These are phyloP conservation scores for Chloris gayana DNA, from an alignment of 176 grass and related monocot genomes.

Conservation along the genomic window DNA sequence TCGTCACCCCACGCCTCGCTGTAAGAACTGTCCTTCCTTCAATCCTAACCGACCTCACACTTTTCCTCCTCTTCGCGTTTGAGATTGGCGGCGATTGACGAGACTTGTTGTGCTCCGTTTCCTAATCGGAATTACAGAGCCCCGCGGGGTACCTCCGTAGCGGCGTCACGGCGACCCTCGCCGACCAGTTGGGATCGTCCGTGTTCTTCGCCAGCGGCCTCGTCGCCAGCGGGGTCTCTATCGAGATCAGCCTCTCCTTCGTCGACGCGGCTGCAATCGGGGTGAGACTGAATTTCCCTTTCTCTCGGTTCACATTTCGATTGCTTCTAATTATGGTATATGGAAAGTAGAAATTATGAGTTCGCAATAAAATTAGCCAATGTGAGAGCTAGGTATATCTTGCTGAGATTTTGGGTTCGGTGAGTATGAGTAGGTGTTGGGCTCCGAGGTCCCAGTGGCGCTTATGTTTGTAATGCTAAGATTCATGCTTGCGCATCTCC, in stretches of 20 bases:
- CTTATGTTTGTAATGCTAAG: not conserved
- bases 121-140: slow-evolving; percentile 48
- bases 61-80: not conserved
- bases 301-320: not conserved
- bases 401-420: not conserved
- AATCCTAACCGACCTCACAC: not conserved
- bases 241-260: slow-evolving; percentile 72
- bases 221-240: slow-evolving; percentile 52
- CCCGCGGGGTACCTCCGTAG: slow-evolving; percentile 56
- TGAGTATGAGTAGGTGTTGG: not conserved
- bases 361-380: not conserved
- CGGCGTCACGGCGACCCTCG: slow-evolving; percentile 69
- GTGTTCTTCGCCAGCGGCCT: slow-evolving; percentile 51
- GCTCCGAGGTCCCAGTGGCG: not conserved
- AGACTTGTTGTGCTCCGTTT: not conserved
- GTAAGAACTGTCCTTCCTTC: slow-evolving; percentile 25
- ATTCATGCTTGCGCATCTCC: no score
- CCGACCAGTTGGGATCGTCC: slow-evolving; percentile 75
- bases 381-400: not conserved
- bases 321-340: not conserved
- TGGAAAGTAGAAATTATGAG: not conserved
- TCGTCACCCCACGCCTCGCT: slow-evolving; percentile 58
- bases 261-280: slow-evolving; percentile 61
- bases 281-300: slow-evolving; percentile 43
- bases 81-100: slow-evolving; percentile 15